A percentile compares a stretch with the other conserved stretches of the same genome.
Conservation (phyloP, 495 filamentous ascomycete species). For the Xylaria flabelliformis region DNA sequence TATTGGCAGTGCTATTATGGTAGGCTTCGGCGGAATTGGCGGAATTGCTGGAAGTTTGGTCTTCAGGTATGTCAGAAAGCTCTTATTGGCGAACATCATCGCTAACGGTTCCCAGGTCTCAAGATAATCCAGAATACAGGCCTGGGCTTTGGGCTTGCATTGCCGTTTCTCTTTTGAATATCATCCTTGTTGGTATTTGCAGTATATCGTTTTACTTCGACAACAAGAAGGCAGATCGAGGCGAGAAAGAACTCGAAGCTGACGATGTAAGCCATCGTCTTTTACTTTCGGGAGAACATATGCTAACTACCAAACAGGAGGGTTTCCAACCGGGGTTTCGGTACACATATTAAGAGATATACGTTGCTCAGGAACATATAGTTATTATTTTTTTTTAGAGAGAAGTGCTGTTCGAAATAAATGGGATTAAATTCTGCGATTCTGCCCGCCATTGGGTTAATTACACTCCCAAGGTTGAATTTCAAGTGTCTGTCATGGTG, state of each 20-base stretch:
- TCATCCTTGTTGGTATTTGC: conserved; percentile 46
- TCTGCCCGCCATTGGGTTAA: neutral
- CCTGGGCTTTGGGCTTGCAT: conserved; percentile 57
- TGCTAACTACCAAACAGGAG: conserved; percentile 42
- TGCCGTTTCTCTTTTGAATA: conserved; percentile 41
- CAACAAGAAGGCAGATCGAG: conserved; percentile 52
- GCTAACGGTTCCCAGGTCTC: conserved; percentile 42
- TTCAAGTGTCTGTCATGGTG: neutral
- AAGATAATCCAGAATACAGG: conserved; percentile 45
- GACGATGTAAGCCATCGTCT: conserved; percentile 42
- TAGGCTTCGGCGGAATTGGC: conserved; percentile 63
- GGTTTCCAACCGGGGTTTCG: conserved; percentile 52
- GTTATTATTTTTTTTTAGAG: neutral
- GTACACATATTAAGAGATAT: conserved; percentile 49
- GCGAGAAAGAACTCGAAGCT: conserved; percentile 53
- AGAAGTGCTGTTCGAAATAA: neutral
- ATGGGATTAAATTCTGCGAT: neutral
- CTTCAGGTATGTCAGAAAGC: conserved; percentile 49
- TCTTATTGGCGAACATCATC: neutral
- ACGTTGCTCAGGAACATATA: neutral
- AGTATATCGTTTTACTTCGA: conserved; percentile 40
- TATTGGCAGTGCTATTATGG: conserved; percentile 62
- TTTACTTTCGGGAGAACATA: neutral
- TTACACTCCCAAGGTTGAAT: neutral
- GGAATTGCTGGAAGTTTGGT: conserved; percentile 65